Base-by-base conservation (phyloP, 805 yeast genomes). In the Soucietia sequanensis region DNA sequence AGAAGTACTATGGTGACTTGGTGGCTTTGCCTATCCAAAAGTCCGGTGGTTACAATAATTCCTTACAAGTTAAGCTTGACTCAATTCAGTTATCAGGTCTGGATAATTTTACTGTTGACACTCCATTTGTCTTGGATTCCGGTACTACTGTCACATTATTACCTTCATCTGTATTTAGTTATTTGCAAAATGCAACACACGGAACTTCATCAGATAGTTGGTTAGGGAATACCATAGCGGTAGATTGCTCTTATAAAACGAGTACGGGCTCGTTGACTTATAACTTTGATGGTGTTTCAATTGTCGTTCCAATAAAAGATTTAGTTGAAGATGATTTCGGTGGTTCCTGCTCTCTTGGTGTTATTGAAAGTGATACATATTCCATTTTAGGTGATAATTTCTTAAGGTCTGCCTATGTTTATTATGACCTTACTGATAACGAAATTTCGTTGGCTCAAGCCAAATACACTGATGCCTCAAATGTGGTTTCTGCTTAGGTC, bases 271-370 rank as follows among this genome's bases (percentile, higher is more conserved):
- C n/a, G n/a, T n/a, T n/a, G n/a, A n/a, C n/a, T n/a, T 47, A 32
- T 41, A 38, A 42, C 35, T 49, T 51, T 26, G 35, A 46, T 12
- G 56, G 56, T 2, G 38, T 38, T 14, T 16, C 21, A 5, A 47
- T 51, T 27, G 34, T 23, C 27, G 50, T 51, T 14, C 56, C 56
- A 4, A 23, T 43, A 20, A 35, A 42, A 5, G 48, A 46, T 30
- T 31, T 47, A 39, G 14, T 65, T 7, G 60, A 80, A 8, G 69
- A 75, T 30, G 67, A 67, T 31, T 52, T 81, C 41, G 88, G 88
- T 2, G 33, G 33, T 18, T 26, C 21, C 20, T 63, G 69, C 42
- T 45, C 40, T 32, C 48, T 62, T 38, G 62, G 64, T 5, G 43
- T 61, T 18, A 34, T 55, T 1, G 10, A 9, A 11, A 11, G 23